Evolutionary conservation across 2,329 filamentous ascomycete genomes (phyloP).

Genomic region (Aureobasidium sp.): DNA sequence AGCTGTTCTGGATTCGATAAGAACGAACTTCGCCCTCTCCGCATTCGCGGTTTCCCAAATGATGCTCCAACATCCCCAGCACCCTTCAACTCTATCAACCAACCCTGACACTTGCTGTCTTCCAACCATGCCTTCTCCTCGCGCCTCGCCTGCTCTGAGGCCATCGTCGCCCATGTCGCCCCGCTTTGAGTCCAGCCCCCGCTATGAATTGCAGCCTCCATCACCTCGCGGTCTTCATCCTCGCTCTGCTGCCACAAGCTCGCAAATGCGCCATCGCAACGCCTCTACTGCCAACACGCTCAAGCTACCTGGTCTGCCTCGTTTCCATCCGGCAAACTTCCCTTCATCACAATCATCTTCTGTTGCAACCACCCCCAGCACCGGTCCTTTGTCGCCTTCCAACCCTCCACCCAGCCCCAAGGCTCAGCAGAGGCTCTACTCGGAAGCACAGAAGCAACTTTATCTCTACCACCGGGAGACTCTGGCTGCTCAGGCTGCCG

Average conservation of each 20-base stretch:
- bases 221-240: conserved; percentile 18
- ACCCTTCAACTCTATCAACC: background rate
- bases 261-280: conserved; percentile 26
- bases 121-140: conserved; percentile 25
- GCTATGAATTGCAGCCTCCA: conserved; percentile 25
- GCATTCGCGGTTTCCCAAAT: background rate
- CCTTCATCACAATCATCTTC: conserved; percentile 28
- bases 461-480: conserved; percentile 39
- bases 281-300: conserved; percentile 26
- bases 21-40: background rate
- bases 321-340: conserved; percentile 46
- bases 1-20: background rate
- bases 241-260: conserved; percentile 21
- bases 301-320: conserved; percentile 40
- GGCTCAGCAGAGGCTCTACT: conserved; percentile 34
- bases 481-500: conserved; percentile 18
- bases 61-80: conserved; percentile 9
- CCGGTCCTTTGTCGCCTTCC: conserved; percentile 26
- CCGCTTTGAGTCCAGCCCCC: conserved; percentile 19
- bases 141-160: conserved; percentile 23
- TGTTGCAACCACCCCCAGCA: conserved; percentile 27
- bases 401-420: conserved; percentile 36
- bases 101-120: background rate
- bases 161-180: conserved; percentile 26
- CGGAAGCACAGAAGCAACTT: conserved; percentile 40